These are phyloP conservation scores for Aquilaria yunnanensis DNA, from an alignment of 345 rosid genomes.

Conservation along the genomic window DNA sequence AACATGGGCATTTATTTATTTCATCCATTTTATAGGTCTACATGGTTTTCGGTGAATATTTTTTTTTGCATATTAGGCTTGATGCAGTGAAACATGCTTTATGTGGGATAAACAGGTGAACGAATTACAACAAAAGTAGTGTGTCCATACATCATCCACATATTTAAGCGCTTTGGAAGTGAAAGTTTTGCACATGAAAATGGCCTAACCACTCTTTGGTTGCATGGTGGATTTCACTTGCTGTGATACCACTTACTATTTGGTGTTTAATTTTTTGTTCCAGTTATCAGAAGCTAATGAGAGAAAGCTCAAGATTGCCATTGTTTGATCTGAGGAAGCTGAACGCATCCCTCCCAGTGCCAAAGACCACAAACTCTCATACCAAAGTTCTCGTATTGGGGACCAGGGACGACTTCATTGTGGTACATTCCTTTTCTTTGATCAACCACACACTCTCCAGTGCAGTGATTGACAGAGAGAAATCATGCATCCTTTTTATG, in stretches of 20 bases:
- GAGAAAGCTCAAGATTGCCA: constrained; percentile 65
- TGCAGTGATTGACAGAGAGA: no score
- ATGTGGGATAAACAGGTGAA: no score
- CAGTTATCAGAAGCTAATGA: constrained; percentile 82
- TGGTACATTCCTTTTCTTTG: constrained; percentile 34
- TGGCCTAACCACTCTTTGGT: no score
- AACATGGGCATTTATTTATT: constrained; percentile 2
- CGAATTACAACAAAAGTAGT: no score
- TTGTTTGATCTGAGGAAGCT: constrained; percentile 81
- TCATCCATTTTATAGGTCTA: constrained; percentile 3
- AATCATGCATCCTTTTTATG: no score
- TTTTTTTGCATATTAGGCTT: not conserved
- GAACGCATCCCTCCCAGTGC: constrained; percentile 84
- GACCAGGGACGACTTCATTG: constrained; percentile 76
- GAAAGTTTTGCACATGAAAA: not conserved
- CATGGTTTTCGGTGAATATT: not conserved
- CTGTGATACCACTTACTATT: not conserved
- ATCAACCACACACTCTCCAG: no score
- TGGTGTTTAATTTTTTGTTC: constrained; percentile 14
- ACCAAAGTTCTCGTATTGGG: constrained; percentile 62
- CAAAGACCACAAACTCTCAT: constrained; percentile 41
- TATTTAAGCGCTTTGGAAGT: not conserved
- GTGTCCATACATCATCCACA: no score
- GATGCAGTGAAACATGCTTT: no score
- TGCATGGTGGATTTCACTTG: not conserved